phyloP scores from a whole-genome alignment of 1,284 basidiomycete species.

The Ustilago trichophora region DNA sequence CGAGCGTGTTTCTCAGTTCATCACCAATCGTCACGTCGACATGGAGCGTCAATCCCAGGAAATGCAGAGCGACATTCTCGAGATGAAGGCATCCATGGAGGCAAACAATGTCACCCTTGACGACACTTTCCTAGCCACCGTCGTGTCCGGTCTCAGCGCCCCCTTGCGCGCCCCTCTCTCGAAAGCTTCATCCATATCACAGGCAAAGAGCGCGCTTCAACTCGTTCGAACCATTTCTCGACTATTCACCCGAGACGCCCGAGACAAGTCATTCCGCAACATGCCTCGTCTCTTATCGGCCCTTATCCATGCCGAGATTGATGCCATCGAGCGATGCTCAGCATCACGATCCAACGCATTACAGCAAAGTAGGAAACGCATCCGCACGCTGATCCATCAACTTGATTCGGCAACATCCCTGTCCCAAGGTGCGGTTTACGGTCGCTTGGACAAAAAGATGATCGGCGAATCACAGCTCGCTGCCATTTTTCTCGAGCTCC shows the following conservation, averaged over 20 bases:
- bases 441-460: neutral
- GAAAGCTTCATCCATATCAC: neutral
- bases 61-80: constrained; percentile 5
- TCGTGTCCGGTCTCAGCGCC: constrained; percentile 21
- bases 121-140: constrained; percentile 30
- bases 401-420: neutral
- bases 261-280: neutral
- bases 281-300: constrained; percentile 6
- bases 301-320: constrained; percentile 20
- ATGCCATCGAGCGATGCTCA: neutral
- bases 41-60: constrained; percentile 1
- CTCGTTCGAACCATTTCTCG: constrained; percentile 7
- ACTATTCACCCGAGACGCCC: neutral
- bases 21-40: neutral
- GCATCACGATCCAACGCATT: no score
- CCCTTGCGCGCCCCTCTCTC: constrained; percentile 21
- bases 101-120: constrained; percentile 10
- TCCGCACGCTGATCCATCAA: neutral
- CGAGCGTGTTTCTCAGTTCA: neutral
- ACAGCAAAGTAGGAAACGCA: neutral
- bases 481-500: neutral
- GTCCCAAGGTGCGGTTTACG: neutral
- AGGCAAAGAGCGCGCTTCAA: neutral
- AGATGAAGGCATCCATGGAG: constrained; percentile 21
- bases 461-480: constrained; percentile 8